Percentiles rank a stretch among this genome's conserved stretches.
Evolutionary conservation across 768 basidiomycete species (phyloP).

Genomic region (Pisolithus sp.): DNA sequence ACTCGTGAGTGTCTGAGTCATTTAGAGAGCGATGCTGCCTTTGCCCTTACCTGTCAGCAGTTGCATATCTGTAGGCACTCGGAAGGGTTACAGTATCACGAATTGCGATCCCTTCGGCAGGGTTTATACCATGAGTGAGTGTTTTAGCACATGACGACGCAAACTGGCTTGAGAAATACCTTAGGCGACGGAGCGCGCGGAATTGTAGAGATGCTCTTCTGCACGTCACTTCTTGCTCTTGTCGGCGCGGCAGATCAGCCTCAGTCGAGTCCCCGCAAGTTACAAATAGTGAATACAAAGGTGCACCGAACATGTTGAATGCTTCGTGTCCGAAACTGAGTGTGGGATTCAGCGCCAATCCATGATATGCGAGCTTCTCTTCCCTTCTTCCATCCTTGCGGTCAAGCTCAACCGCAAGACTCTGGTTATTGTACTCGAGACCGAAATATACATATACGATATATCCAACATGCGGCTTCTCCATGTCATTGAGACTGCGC

Average conservation of each 20-base stretch:
- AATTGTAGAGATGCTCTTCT: slow-evolving; percentile 99
- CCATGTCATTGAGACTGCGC: slow-evolving; percentile 94
- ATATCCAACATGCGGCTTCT: slow-evolving; percentile 97
- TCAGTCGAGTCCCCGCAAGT: slow-evolving; percentile 80
- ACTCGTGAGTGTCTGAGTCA: slow-evolving; percentile 52
- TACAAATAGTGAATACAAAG: slow-evolving; percentile 99
- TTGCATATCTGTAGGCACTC: slow-evolving; percentile 91
- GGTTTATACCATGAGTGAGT: slow-evolving; percentile 91
- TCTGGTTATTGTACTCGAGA: slow-evolving; percentile 90
- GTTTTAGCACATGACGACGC: not conserved
- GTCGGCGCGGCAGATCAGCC: slow-evolving; percentile 95
- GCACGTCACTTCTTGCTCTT: slow-evolving; percentile 93
- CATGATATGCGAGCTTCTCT: slow-evolving; percentile 97
- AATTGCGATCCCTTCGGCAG: slow-evolving; percentile 98
- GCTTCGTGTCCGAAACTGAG: not conserved
- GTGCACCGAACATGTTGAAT: slow-evolving; percentile 35
- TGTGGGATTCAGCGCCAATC: slow-evolving; percentile 69
- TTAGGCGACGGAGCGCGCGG: slow-evolving; percentile 89
- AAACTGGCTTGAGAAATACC: not conserved
- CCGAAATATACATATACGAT: slow-evolving; percentile 99
- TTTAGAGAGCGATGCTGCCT: not conserved
- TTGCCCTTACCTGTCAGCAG: slow-evolving; percentile 27
- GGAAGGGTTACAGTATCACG: slow-evolving; percentile 93
- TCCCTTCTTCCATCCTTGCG: slow-evolving; percentile 93
- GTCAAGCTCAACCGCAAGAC: slow-evolving; percentile 98